Percentiles rank a stretch among this genome's conserved stretches.
These are phyloP conservation scores for Leccinellum luteum DNA, from an alignment of 768 basidiomycete species.

Conservation along the genomic window DNA sequence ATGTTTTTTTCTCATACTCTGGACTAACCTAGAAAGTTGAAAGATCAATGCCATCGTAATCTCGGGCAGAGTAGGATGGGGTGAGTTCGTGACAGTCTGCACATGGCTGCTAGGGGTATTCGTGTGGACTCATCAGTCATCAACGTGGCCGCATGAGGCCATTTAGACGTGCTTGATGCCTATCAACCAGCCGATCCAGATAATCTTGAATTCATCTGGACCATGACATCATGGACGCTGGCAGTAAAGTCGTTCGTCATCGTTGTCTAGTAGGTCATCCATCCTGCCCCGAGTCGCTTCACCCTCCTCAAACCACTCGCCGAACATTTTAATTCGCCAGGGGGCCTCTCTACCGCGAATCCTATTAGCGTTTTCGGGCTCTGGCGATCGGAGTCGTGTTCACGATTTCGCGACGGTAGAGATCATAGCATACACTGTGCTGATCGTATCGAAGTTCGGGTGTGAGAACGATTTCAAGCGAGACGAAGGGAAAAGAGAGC, in stretches of 20 bases:
- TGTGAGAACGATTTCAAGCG: too few relatives aligned
- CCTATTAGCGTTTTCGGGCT: slow-evolving; percentile 50
- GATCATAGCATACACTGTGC: too few relatives aligned
- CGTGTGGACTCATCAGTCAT: slow-evolving; percentile 35
- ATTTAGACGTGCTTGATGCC: too few relatives aligned
- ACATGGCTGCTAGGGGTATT: neutral
- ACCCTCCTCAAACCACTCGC: slow-evolving; percentile 26
- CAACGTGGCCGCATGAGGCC: too few relatives aligned
- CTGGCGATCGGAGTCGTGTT: slow-evolving; percentile 57
- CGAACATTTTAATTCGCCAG: slow-evolving; percentile 55
- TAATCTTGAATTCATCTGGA: slow-evolving; percentile 40
- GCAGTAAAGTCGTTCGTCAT: slow-evolving; percentile 53
- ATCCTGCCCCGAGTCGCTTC: too few relatives aligned
- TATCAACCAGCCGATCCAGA: slow-evolving; percentile 43
- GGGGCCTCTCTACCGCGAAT: too few relatives aligned
- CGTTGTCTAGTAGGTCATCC: slow-evolving; percentile 38
- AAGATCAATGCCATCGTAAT: slow-evolving; percentile 38
- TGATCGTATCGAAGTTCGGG: too few relatives aligned
- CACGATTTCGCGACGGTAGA: slow-evolving; percentile 14
- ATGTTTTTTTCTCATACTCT: neutral
- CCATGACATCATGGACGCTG: slow-evolving; percentile 35
- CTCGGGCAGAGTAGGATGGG: too few relatives aligned
- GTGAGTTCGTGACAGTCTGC: too few relatives aligned
- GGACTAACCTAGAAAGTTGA: neutral
- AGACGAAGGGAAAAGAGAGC: too few relatives aligned